Evolutionary conservation across 495 filamentous ascomycete species (phyloP), one percentile per base, ranked within the genome.

Genomic region (Annulohypoxylon maeteangense): DNA sequence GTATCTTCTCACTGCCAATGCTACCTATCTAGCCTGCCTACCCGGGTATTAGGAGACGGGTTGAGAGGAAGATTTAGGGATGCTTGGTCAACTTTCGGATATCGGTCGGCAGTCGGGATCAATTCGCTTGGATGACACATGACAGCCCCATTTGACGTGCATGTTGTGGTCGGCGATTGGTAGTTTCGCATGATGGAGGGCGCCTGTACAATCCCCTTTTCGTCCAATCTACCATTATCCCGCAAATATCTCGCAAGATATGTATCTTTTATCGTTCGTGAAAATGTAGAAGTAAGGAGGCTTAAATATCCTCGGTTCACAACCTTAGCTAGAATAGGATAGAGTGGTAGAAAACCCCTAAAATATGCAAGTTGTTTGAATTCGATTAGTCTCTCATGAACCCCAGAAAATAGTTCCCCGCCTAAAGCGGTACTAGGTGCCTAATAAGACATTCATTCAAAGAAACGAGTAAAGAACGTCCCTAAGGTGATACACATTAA

Each of bases 381-480:
- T 25, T 64, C 12, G 29, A 11, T 63, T 58, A 63, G 59, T 50
- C 27, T 51, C 20, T n/a, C 31, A 58, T 31, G 42, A 72, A 61
- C 70, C 70, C 70, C 70, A 62, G 70, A 72, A 68, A 68, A 65
- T 72, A 58, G 59, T 23, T 44, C 36, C 11, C 8, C 54, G 20
- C 47, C 32, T 65, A 68, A 72, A 20, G 10, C 18, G 53, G 36
- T 32, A 64, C 69, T 29, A 29, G 27, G 27, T 29, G 27, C 2
- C 27, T 3, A 3, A 6, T 44, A 67, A 71, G 68, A 51, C 50
- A 29, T 29, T 29, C 6, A 29, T 10, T 32, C 5, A n/a, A 36
- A 51, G 40, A 57, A 18, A 55, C 53, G 31, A 31, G 34, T 4
- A 27, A 27, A 42, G 4, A 44, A 44, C 7, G 16, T 44, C 12